Base-by-base conservation (phyloP, 208 protist species). In the Acanthamoeba divionensis region DNA sequence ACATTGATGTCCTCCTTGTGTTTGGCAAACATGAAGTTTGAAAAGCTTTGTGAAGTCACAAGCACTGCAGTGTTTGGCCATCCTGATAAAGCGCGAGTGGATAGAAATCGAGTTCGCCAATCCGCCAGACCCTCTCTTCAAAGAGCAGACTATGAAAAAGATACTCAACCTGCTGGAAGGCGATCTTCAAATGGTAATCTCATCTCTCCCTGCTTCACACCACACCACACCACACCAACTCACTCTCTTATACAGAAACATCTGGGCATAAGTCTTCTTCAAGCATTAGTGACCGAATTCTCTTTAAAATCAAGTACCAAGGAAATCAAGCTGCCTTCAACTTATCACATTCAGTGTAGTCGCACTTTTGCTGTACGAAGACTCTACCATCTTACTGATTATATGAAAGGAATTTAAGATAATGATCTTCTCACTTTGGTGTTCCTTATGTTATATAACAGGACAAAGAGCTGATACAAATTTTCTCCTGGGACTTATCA, bases 391-490 rank as follows among this genome's bases (percentile, higher is more conserved):
- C 52, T 57, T 18, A n/a, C n/a, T n/a, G n/a, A n/a, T 57, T 57
- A 13, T 57, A 13, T 57, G 52, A 13, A 13, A 57, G 15, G 52
- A n/a, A 13, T 18, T 18, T 18, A 57, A 57, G 13, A 13, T 57
- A 13, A 57, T 18, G 55, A 63, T 8, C 1, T 57, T 18, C 13
- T 18, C 52, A n/a, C 52, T 57, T 13, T 57, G 15, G 15, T 57
- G 13, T 18, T 57, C 52, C 52, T 18, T 18, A 57, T n/a, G 52
- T 18, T 18, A 57, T 57, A 57, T 21, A 57, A 21, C 65, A 73
- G 65, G 65, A 73, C 65, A 73, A 73, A 44, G 65, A 73, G 12
- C 65, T 73, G 13, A 73, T 52, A 24, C 65, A 73, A 24, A 44
- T 73, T 36, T 44, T 73, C 13, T 52, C 65, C 41, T 73, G 65